Evolutionary conservation across 148 eudicot species (phyloP), one percentile per base, ranked within the genome.

Genomic region (Rhododendron vialii): DNA sequence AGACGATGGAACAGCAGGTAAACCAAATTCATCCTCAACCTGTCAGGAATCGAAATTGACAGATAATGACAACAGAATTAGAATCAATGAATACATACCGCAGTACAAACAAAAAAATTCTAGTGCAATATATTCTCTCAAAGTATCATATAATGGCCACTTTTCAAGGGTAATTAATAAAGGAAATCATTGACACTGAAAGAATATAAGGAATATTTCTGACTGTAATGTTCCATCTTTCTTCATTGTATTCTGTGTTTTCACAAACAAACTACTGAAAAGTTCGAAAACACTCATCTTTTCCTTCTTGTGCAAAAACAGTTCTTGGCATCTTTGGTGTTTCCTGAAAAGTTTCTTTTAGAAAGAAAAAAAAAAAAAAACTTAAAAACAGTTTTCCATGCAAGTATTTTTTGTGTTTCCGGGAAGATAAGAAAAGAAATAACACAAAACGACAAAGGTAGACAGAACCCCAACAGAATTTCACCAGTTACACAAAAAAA

Each of bases 1-100:
- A 57, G 96, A 92, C 53, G 96, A 94, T 11, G 91, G 93, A 59
- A 92, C 95, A 53, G 95, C 90, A 43, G 96, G 98, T 79, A 95
- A 88, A 77, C 95, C 96, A 50, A 92, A 86, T 86, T 94, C 98
- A 89, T 95, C 96, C 81, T 92, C 96, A 30, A 80, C 83, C 98
- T 94, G 92, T 81, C 45, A 88, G 77, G 50, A 17, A 81, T 33
- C 61, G 45, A 41, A 80, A 67, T 50, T 69, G 47, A 63, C 86
- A 84, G 81, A 75, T 12, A 20, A 20, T 4, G 10, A 71, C n/a
- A 28, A 47, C 12, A 35, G 15, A 18, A 13, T 53, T 3, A 18
- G 51, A 55, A 26, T 33, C 81, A 53, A 50, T 3, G 57, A 30
- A 33, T 50, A 36, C 33, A 7, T 30, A 30, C 78, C 69, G 1